Evolutionary conservation across 257 asterid species (phyloP).

Genomic region (Mitragyna speciosa): DNA sequence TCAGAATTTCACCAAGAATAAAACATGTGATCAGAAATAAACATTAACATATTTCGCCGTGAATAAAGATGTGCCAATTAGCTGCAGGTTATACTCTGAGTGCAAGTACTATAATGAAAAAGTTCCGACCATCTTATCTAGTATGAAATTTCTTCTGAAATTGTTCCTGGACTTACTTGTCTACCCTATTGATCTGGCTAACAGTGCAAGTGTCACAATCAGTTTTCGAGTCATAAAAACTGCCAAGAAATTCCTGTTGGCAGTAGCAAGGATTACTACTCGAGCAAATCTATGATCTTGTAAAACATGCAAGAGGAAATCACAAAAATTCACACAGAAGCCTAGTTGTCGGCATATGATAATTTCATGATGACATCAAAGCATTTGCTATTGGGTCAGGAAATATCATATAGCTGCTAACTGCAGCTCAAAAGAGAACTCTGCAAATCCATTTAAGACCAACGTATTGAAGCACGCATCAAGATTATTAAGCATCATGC

Average conservation of each 20-base stretch:
- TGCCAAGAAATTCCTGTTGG: not conserved
- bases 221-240: not conserved
- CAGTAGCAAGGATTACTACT: not conserved
- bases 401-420: not conserved
- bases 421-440: not conserved
- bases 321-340: not conserved
- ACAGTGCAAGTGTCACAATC: not conserved
- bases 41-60: not conserved
- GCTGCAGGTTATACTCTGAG: not conserved
- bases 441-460: not conserved
- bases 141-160: not conserved
- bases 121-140: not conserved
- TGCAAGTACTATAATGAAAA: not conserved
- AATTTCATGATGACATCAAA: not conserved
- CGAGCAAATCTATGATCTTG: not conserved
- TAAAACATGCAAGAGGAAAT: not conserved
- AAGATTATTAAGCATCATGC: not conserved
- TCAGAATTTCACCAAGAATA: not conserved
- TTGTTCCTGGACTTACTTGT: not conserved
- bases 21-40: not conserved
- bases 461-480: not conserved
- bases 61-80: not conserved
- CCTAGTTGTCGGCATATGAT: not conserved
- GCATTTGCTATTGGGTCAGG: not conserved
- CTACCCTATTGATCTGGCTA: not conserved